phyloP scores from a whole-genome alignment of 768 basidiomycete genomes.

The Agrocybe pediades region DNA sequence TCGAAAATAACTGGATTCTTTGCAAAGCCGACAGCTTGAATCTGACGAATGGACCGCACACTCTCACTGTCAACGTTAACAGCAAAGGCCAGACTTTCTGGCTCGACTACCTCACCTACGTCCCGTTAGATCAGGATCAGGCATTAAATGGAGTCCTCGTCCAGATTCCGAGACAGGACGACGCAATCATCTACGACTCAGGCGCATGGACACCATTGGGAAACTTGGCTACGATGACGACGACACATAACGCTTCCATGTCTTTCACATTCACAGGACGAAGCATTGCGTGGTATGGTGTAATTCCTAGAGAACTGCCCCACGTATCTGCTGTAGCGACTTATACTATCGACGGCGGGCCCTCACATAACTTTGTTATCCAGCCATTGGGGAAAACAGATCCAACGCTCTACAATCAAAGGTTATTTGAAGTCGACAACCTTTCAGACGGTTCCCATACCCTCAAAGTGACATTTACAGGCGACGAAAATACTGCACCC shows the following conservation, averaged over 20 bases:
- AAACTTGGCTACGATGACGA: conserved; percentile 17
- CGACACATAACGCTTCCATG: conserved; percentile 7
- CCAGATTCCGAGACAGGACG: conserved; percentile 15
- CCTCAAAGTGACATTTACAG: conserved; percentile 18
- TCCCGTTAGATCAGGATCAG: conserved; percentile 18
- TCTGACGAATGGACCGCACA: conserved; percentile 25
- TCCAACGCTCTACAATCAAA: conserved; percentile 17
- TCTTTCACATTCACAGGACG: conserved; percentile 22
- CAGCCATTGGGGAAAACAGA: conserved; percentile 6
- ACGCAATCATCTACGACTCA: conserved; percentile 19
- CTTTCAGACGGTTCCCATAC: conserved; percentile 20
- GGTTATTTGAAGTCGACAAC: conserved; percentile 18
- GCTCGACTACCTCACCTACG: conserved; percentile 31
- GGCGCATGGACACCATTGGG: conserved; percentile 18
- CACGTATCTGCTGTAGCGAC: conserved; percentile 11
- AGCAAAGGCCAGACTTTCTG: conserved; percentile 27
- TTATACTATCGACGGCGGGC: conserved; percentile 23
- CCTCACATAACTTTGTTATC: conserved; percentile 13
- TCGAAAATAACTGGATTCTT: conserved; percentile 34
- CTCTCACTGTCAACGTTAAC: conserved; percentile 25
- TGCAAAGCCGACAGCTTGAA: conserved; percentile 24
- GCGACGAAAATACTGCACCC: conserved; percentile 19
- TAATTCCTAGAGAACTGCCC: conserved; percentile 19
- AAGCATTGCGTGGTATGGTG: conserved; percentile 21
- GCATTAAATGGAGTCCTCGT: conserved; percentile 13